These are phyloP conservation scores for Talaromyces sp. DNA, from an alignment of 2,329 filamentous ascomycete genomes.

Conservation along the genomic window DNA sequence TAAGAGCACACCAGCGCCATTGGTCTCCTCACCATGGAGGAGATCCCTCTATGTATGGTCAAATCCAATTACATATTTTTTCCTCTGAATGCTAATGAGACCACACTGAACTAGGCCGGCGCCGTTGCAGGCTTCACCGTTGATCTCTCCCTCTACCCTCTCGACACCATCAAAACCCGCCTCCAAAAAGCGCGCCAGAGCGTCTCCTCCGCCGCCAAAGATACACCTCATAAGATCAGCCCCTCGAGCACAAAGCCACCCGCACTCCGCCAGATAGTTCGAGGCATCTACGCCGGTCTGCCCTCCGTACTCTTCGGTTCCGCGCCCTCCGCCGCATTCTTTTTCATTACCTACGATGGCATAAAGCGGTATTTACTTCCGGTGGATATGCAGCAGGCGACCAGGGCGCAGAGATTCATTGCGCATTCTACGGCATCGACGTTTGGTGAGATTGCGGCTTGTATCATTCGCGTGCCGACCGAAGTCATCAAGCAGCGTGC, in stretches of 20 bases:
- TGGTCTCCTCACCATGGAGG: slow-evolving; percentile 44
- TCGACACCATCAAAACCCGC: slow-evolving; percentile 98
- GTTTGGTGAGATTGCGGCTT: slow-evolving; percentile 86
- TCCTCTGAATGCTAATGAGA: neutral
- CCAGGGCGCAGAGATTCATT: slow-evolving; percentile 38
- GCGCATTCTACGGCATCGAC: slow-evolving; percentile 83
- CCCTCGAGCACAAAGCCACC: slow-evolving; percentile 56
- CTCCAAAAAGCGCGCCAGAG: slow-evolving; percentile 66
- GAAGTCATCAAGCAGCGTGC: slow-evolving; percentile 97
- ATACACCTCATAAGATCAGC: slow-evolving; percentile 47
- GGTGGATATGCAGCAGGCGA: slow-evolving; percentile 20
- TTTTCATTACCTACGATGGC: slow-evolving; percentile 92
- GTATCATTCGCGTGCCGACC: slow-evolving; percentile 86
- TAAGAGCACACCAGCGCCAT: slow-evolving; percentile 30
- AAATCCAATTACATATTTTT: neutral
- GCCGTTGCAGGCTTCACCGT: slow-evolving; percentile 91
- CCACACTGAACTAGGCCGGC: slow-evolving; percentile 59
- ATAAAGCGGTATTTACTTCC: slow-evolving; percentile 57
- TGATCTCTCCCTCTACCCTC: slow-evolving; percentile 92
- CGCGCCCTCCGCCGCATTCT: slow-evolving; percentile 89
- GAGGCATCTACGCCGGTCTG: slow-evolving; percentile 87
- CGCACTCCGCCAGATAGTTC: slow-evolving; percentile 78
- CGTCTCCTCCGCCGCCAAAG: slow-evolving; percentile 36
- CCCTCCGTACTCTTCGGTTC: slow-evolving; percentile 86
- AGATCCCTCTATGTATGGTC: slow-evolving; percentile 29